These are phyloP conservation scores for Fusarium sp. DNA, from an alignment of 2,329 filamentous ascomycete genomes.

Conservation along the genomic window DNA sequence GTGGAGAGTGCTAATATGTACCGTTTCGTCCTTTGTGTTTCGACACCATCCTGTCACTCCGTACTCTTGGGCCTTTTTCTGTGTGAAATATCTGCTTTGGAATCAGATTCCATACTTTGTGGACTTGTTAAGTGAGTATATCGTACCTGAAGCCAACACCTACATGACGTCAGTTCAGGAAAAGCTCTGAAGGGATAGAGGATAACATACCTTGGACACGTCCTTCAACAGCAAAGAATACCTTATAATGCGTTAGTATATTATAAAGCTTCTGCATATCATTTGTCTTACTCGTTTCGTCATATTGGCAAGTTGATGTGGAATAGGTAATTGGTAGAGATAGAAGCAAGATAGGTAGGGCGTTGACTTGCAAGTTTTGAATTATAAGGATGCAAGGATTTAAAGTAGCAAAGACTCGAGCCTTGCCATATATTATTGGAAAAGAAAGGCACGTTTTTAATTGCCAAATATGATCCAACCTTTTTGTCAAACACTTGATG, in stretches of 20 bases:
- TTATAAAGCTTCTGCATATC: neutral
- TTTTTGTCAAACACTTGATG: slow-evolving; percentile 19
- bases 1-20: slow-evolving; percentile 37
- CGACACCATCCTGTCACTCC: slow-evolving; percentile 72
- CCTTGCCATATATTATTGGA: neutral
- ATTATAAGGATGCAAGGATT: neutral
- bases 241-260: slow-evolving; percentile 53
- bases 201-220: slow-evolving; percentile 73
- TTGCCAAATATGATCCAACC: neutral
- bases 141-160: slow-evolving; percentile 68
- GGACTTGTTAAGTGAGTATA: neutral
- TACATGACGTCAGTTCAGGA: slow-evolving; percentile 52
- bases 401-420: neutral
- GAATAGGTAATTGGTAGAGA: neutral
- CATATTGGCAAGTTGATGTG: slow-evolving; percentile 42
- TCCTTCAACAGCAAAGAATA: slow-evolving; percentile 75
- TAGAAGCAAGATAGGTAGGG: neutral
- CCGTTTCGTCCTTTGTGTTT: slow-evolving; percentile 69
- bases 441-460: neutral
- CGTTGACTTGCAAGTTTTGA: neutral
- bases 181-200: neutral
- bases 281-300: slow-evolving; percentile 52
- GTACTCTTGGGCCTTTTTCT: slow-evolving; percentile 63
- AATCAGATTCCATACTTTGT: slow-evolving; percentile 16
- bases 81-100: slow-evolving; percentile 64